Base-by-base conservation (phyloP, 257 asterid species). In the Linaria vulgaris region DNA sequence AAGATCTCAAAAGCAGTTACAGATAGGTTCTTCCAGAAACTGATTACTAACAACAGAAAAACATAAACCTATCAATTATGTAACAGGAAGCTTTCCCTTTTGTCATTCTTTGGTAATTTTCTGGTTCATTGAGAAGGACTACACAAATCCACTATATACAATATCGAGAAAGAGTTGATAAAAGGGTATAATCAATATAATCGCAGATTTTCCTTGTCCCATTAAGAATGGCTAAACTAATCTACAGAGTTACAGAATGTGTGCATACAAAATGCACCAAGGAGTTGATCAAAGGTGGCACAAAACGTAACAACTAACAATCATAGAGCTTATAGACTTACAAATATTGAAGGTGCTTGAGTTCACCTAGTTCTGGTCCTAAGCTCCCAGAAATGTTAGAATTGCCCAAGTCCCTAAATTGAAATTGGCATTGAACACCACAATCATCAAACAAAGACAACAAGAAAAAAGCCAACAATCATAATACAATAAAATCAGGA, bases 361-460 rank as follows among this genome's bases (percentile, higher is more conserved):
- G 87, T 67, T 88, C 87, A 64, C 95, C 95, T 52, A 91, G 86
- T 80, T 91, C 96, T 19, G 95, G 83, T 6, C 90, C 95, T 52
- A 88, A 82, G 7, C 74, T 86, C 67, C 98, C 98, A 68, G 95
- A 86, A 50, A 91, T 78, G 74, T 91, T 91, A n/a, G 90, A 80
- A 78, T 84, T 88, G 15, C 98, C 98, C 91, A 91, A 84, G 48
- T 91, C 96, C 88, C 98, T 91, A 34, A 38, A 64, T 64, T 63
- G 30, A 63, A 60, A 59, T 23, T 12, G 39, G 64, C 41, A 54
- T n/a, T 9, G 23, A 39, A 68, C 52, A 63, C 46, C 21, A 50
- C 4, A 69, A 37, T 19, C 10, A 61, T 15, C 16, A 64, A 53
- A 57, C 47, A 0, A n/a, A 11, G 12, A 9, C 27, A 59, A 27